phyloP scores from a whole-genome alignment of 2,329 filamentous ascomycete genomes.

The Cladophialophora exuberans region DNA sequence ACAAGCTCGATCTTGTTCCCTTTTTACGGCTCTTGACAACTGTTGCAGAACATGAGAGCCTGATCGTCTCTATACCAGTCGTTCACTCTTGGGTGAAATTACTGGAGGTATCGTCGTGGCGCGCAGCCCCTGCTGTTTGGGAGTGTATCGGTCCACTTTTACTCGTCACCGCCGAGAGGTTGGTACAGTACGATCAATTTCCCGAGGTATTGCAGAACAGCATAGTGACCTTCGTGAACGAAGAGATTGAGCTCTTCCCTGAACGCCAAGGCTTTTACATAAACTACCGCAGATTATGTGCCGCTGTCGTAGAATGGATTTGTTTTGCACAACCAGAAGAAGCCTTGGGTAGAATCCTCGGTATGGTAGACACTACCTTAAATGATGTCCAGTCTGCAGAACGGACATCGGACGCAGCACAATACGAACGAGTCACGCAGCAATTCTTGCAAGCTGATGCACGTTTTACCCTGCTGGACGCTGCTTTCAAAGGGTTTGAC shows the following conservation, averaged over 20 bases:
- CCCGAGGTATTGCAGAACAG: slow-evolving; percentile 80
- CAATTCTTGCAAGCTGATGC: slow-evolving; percentile 81
- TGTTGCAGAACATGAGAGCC: slow-evolving; percentile 80
- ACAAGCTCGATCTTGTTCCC: slow-evolving; percentile 67
- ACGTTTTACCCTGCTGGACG: slow-evolving; percentile 86
- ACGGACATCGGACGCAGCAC: slow-evolving; percentile 44
- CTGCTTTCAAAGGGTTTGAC: slow-evolving; percentile 83
- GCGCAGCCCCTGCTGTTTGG: slow-evolving; percentile 63
- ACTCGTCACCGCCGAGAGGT: slow-evolving; percentile 78
- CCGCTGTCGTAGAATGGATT: slow-evolving; percentile 82
- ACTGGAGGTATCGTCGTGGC: slow-evolving; percentile 71
- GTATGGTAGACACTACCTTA: slow-evolving; percentile 73
- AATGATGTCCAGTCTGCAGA: slow-evolving; percentile 49
- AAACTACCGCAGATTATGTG: slow-evolving; percentile 91
- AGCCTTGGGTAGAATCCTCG: slow-evolving; percentile 84
- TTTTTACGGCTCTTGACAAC: slow-evolving; percentile 79
- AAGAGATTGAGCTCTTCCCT: slow-evolving; percentile 93
- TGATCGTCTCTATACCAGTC: slow-evolving; percentile 90
- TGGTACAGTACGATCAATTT: slow-evolving; percentile 85
- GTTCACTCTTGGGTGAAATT: slow-evolving; percentile 88
- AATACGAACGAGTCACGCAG: slow-evolving; percentile 41
- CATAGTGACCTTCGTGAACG: slow-evolving; percentile 78
- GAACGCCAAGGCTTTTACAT: slow-evolving; percentile 94
- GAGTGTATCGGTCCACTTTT: slow-evolving; percentile 73
- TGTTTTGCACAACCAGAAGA: slow-evolving; percentile 81